Conservation (phyloP, 805 yeast species). For the Kazachstania taianensis region DNA sequence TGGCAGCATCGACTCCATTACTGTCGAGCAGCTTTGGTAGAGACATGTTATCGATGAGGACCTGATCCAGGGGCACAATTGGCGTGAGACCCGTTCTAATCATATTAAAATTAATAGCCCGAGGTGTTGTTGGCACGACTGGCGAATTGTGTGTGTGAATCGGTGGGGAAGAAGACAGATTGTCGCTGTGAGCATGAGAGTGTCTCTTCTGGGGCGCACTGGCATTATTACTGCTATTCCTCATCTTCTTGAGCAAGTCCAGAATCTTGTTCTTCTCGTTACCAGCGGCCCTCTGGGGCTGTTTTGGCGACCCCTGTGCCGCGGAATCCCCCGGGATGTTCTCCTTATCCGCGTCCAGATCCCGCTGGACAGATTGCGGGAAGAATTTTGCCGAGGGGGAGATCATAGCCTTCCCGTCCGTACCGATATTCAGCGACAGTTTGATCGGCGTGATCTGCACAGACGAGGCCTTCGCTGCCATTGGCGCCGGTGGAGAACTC, state of each 20-base stretch:
- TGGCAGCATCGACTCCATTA: too few species aligned
- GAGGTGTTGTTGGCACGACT: conserved; percentile 2
- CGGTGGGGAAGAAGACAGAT: conserved; percentile 5
- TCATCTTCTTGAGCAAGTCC: conserved; percentile 24
- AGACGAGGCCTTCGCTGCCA: not conserved
- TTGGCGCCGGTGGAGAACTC: conserved; percentile 5
- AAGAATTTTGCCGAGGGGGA: not conserved
- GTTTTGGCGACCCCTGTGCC: not conserved
- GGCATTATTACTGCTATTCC: conserved; percentile 6
- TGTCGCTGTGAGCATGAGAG: not conserved
- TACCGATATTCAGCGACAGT: conserved; percentile 22
- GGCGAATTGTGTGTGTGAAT: not conserved
- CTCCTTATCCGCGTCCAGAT: not conserved
- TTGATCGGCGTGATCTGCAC: conserved; percentile 8
- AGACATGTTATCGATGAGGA: conserved; percentile 8
- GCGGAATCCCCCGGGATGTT: too few species aligned
- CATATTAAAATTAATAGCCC: not conserved
- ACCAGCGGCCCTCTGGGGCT: not conserved
- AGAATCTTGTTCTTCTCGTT: conserved; percentile 21
- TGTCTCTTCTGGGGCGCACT: not conserved
- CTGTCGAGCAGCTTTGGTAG: too few species aligned
- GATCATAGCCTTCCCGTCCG: conserved; percentile 28
- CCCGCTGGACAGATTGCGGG: not conserved
- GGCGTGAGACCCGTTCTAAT: conserved; percentile 14
- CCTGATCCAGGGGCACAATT: conserved; percentile 15